Percentiles rank a stretch among this genome's conserved stretches.
These are phyloP conservation scores for Calycina herbarum DNA, from an alignment of 2,329 filamentous ascomycete species.

Conservation along the genomic window DNA sequence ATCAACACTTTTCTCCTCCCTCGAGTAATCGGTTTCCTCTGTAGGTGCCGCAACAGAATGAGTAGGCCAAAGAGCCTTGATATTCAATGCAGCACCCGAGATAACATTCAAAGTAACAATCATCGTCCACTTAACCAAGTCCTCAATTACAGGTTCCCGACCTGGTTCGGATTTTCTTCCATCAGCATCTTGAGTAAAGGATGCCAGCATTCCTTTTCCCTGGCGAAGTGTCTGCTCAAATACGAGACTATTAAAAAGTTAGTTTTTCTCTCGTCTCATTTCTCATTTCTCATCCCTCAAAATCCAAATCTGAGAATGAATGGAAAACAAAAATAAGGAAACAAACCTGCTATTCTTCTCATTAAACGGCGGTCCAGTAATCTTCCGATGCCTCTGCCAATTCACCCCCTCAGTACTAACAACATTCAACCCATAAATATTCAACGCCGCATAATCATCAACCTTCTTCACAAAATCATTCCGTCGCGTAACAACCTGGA, in stretches of 20 bases:
- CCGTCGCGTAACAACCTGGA: constrained; percentile 21
- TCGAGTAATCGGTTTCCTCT: neutral
- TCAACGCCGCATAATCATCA: constrained; percentile 26
- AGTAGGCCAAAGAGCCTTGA: constrained; percentile 22
- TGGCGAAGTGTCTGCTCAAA: constrained; percentile 40
- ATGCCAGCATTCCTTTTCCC: constrained; percentile 37
- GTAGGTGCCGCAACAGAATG: constrained; percentile 17
- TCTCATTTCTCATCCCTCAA: too few relatives aligned
- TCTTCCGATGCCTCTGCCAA: constrained; percentile 73
- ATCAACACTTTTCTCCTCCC: neutral
- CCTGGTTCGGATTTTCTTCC: constrained; percentile 15
- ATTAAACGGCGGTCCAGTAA: constrained; percentile 69
- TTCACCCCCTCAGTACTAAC: constrained; percentile 64
- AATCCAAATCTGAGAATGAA: too few relatives aligned
- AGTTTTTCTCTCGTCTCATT: too few relatives aligned
- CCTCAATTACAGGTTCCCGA: constrained; percentile 23
- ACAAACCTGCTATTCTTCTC: constrained; percentile 57
- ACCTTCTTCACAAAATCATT: constrained; percentile 26
- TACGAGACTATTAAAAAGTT: constrained; percentile 36
- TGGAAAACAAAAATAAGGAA: too few relatives aligned
- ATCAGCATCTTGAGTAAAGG: constrained; percentile 27
- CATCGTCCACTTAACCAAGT: constrained; percentile 45
- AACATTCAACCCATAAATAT: constrained; percentile 61
- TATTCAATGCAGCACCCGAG: constrained; percentile 48
- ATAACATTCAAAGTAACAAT: constrained; percentile 52